Base-by-base conservation (phyloP, 371 early-diverging fungal species). In the Mortierella sp. region DNA sequence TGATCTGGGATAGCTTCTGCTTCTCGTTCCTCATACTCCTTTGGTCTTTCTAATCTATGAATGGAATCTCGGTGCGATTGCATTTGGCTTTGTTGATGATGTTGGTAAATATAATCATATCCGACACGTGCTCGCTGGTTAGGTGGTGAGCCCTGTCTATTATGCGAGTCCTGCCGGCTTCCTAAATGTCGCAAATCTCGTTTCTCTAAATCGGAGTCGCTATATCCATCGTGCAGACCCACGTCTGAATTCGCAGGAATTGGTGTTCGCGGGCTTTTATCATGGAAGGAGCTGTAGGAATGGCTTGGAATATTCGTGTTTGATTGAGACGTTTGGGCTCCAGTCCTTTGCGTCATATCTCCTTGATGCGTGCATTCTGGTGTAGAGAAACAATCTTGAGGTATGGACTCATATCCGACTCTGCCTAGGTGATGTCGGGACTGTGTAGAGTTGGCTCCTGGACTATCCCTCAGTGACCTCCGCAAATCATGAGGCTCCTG, bases 211-310 rank as follows among this genome's bases (percentile, higher is more conserved):
- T 62, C 47, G 31, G 3, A 15, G 7, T 13, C 34, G 23, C 47
- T 28, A 31, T 54, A 28, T 32, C 47, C 34, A 35, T 45, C 26
- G 7, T n/a, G 28, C 19, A 7, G n/a, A 7, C 42, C 43, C 2
- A 54, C 54, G 9, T 68, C 68, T 26, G 68, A 68, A 8, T 54
- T 49, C 35, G 53, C 68, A 34, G 68, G 54, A 17, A 61, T 29
- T 28, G 68, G 61, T 26, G 43, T 54, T 15, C 55, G 68, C 15
- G 68, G 43, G 29, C 43, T 61, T 40, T 22, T 32, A 19, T 67
- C 47, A 26, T 59, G 35, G 28, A 53, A 26, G 29, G 49, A 34
- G 49, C 35, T 19, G n/a, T 55, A 49, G 2, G 45, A 40, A 31
- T 17, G 49, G 7, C 37, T 23, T 28, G 29, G 37, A 43, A 31